Evolutionary conservation across 1,284 basidiomycete genomes (phyloP).

Genomic region (Ceraceosorus guamensis): DNA sequence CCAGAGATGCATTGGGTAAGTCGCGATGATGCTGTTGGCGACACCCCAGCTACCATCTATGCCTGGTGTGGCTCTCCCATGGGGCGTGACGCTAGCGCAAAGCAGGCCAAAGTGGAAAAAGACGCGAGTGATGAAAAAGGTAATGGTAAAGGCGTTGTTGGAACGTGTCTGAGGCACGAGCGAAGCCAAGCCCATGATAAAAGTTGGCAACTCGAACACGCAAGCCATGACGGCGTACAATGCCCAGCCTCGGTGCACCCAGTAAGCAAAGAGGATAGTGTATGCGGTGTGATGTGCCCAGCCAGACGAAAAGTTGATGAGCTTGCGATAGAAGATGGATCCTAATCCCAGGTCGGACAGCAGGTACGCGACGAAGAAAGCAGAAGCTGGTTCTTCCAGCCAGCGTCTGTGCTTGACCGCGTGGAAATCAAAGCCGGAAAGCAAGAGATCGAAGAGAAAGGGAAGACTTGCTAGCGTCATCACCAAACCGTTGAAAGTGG

Average conservation of each 20-base stretch:
- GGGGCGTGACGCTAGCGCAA: constrained; percentile 18
- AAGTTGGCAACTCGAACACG: constrained; percentile 45
- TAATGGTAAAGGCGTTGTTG: constrained; percentile 43
- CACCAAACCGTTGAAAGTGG: constrained; percentile 37
- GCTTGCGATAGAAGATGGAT: constrained; percentile 39
- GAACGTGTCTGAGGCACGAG: constrained; percentile 39
- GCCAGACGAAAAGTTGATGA: constrained; percentile 43
- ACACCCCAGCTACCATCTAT: constrained; percentile 32
- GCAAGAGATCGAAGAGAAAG: constrained; percentile 34
- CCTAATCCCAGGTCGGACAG: constrained; percentile 39
- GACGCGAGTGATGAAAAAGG: constrained; percentile 42
- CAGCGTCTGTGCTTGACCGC: constrained; percentile 22
- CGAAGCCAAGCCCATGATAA: constrained; percentile 43
- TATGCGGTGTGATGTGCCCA: constrained; percentile 46
- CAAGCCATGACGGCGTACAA: constrained; percentile 33
- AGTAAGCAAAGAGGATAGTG: constrained; percentile 31
- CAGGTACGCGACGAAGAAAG: constrained; percentile 45
- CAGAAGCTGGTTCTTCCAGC: constrained; percentile 29
- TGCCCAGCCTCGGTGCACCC: constrained; percentile 37
- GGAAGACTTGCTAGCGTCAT: constrained; percentile 37
- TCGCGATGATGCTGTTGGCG: constrained; percentile 20
- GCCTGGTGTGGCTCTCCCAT: constrained; percentile 28
- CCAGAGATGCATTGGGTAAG: constrained; percentile 46
- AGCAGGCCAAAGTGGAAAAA: constrained; percentile 41
- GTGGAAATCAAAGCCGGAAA: constrained; percentile 30